Base-by-base conservation (phyloP, 2,329 filamentous ascomycete genomes). In the Neofusicoccum umdonicola region DNA sequence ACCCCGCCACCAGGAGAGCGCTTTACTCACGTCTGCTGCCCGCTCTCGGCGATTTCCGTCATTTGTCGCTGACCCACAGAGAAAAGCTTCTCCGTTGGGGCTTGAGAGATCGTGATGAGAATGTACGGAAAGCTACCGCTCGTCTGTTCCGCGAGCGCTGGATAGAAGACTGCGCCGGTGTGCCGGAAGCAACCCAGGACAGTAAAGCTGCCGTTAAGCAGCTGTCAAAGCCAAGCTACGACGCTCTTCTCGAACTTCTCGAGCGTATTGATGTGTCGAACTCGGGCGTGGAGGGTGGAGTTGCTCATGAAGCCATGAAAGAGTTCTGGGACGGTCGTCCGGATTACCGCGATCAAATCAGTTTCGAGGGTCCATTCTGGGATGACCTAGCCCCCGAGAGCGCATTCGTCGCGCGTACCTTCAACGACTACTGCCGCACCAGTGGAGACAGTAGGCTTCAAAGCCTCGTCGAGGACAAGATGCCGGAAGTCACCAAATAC, bases 81-180 rank as follows among this genome's bases (percentile, higher is more conserved):
- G 95, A 99, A 78, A 98, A 98, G 77, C 84, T 99, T 37, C 84
- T 99, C 34, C 87, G 95, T 44, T 99, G 95, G 95, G 95, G 95
- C 58, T 82, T 99, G 45, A 88, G 93, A 44, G 95, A 99, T 75
- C 87, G 95, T 76, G 95, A 99, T 69, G 94, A 98, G 69, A 92
- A 90, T 70, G 95, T 99, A 12, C 88, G 93, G 61, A 96, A 97
- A 76, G 94, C 94, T 8, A 91, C 95, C 3, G 92, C 91, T 7
- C 89, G 91, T 51, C 83, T 98, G 6, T 99, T 99, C 80, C 88
- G 90, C 67, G 93, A 97, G 73, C 87, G 92, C n/a, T 99, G 95
- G 95, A 94, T 99, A 67, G 94, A 98, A 73, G 92, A 98, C 73
- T 97, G 93, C 71, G 93, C 91, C 5, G 89, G 89, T 2, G 83